Evolutionary conservation across 208 protist genomes (phyloP).

Genomic region (Entamoeba histolytica): DNA sequence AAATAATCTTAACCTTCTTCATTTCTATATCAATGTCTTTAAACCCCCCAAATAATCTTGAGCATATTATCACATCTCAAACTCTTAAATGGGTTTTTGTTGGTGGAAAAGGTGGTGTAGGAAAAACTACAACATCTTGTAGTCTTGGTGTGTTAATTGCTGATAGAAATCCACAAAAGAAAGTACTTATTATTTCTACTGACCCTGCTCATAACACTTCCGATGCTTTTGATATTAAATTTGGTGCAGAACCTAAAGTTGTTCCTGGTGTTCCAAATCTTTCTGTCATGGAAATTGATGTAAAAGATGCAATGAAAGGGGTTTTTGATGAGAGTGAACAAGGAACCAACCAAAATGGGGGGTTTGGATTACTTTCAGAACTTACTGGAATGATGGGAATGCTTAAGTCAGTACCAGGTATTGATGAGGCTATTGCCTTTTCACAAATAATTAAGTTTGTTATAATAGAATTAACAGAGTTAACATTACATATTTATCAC

Average conservation of each 20-base stretch:
- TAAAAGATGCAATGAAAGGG: not conserved
- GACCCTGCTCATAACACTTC: slow-evolving; percentile 92
- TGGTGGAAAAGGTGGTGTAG: slow-evolving; percentile 82
- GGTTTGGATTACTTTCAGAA: not conserved
- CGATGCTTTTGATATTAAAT: slow-evolving; percentile 82
- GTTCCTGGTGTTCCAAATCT: slow-evolving; percentile 68
- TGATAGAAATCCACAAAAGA: not conserved
- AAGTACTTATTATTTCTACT: slow-evolving; percentile 83
- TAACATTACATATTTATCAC: not conserved
- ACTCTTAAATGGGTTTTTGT: slow-evolving; percentile 58
- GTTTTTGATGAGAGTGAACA: not conserved
- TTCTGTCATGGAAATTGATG: slow-evolving; percentile 74
- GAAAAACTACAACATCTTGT: slow-evolving; percentile 75
- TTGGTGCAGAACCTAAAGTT: slow-evolving; percentile 51
- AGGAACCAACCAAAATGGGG: not conserved
- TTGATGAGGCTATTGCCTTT: slow-evolving; percentile 89
- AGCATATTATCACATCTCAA: not conserved
- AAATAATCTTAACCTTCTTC: too few relatives aligned
- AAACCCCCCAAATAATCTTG: not conserved
- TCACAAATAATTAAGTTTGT: slow-evolving; percentile 56
- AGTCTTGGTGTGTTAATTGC: slow-evolving; percentile 65
- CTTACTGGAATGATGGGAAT: not conserved
- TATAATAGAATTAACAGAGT: not conserved
- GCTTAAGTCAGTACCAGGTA: slow-evolving; percentile 56
- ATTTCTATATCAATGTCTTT: too few relatives aligned